Evolutionary conservation across 148 eudicot genomes (phyloP).

Genomic region (Vaccinium vitisidaea): DNA sequence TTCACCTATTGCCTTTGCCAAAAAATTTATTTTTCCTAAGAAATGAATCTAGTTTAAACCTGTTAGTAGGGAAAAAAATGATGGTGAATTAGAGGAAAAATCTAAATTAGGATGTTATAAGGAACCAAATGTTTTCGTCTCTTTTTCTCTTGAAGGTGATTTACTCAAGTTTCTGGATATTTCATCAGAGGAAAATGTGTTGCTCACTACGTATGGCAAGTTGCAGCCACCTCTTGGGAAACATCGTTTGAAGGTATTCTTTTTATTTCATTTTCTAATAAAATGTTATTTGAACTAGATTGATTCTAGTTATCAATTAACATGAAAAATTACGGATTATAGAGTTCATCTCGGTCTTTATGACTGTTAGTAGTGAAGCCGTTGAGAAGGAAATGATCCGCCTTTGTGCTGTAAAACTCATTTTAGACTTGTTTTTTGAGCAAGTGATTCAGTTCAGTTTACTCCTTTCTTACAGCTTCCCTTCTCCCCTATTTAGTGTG

Average conservation of each 20-base stretch:
- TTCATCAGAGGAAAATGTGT: slow-evolving; percentile 56
- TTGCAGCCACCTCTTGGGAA: slow-evolving; percentile 97
- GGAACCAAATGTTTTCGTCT: not conserved
- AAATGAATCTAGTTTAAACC: no score
- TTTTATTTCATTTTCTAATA: not conserved
- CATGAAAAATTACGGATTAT: slow-evolving; percentile 54
- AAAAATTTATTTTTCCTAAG: no score
- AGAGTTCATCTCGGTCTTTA: slow-evolving; percentile 86
- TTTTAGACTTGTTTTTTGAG: slow-evolving; percentile 81
- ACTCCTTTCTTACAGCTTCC: slow-evolving; percentile 7
- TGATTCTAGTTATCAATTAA: not conserved
- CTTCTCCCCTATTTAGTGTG: not conserved
- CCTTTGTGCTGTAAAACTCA: slow-evolving; percentile 74
- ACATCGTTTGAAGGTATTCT: slow-evolving; percentile 81
- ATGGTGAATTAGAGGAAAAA: no score
- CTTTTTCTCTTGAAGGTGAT: slow-evolving; percentile 47
- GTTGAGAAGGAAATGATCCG: slow-evolving; percentile 89
- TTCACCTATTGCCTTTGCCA: no score
- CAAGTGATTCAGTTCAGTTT: slow-evolving; percentile 33
- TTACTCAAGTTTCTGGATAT: slow-evolving; percentile 72
- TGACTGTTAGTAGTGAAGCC: slow-evolving; percentile 68
- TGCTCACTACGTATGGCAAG: slow-evolving; percentile 87
- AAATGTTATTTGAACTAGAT: not conserved
- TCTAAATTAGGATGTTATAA: not conserved
- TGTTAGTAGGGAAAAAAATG: no score